A percentile compares a stretch with the other conserved stretches of the same genome.
Evolutionary conservation across 192 early-diverging fungal species (phyloP).

Genomic region (Mortierella alpina): DNA sequence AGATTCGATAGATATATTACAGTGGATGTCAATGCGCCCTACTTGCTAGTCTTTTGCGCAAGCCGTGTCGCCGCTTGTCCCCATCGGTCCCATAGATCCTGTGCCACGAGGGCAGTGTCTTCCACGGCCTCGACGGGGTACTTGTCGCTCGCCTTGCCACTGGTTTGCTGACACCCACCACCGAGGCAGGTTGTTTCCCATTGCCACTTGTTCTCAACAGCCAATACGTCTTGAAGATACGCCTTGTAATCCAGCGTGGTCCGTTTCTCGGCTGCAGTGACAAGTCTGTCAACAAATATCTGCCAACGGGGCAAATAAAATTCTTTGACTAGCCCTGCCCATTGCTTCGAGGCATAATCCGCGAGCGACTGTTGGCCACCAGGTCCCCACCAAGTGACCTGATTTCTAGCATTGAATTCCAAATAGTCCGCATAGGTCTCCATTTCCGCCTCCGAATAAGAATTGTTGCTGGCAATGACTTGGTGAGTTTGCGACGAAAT

Average conservation of each 20-base stretch:
- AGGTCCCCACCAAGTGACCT: conserved; percentile 49
- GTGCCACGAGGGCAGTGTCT: conserved; percentile 23
- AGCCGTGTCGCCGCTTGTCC: conserved; percentile 11
- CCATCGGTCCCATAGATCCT: conserved; percentile 41
- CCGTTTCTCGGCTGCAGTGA: conserved; percentile 8
- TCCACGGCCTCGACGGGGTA: conserved; percentile 28
- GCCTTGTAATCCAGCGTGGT: conserved; percentile 9
- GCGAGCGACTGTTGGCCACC: conserved; percentile 13
- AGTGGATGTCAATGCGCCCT: too few species aligned
- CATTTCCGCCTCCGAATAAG: neutral
- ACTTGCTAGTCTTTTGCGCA: neutral
- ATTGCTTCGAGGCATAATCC: conserved; percentile 45
- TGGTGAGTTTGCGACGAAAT: neutral
- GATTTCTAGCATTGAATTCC: conserved; percentile 33
- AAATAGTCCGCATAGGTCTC: conserved; percentile 24
- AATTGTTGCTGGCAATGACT: neutral
- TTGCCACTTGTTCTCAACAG: conserved; percentile 16
- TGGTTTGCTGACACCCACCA: neutral
- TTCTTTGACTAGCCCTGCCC: conserved; percentile 32
- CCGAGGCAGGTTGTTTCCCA: conserved; percentile 17
- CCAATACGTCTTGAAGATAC: conserved; percentile 17
- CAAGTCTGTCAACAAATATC: conserved; percentile 26
- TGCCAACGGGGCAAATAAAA: conserved; percentile 40
- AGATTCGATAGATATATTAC: too few species aligned
- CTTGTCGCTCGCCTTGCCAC: neutral